Percentiles rank a stretch among this genome's conserved stretches.
phyloP scores from a whole-genome alignment of 345 rosid genomes.

The Brassica nigra region DNA sequence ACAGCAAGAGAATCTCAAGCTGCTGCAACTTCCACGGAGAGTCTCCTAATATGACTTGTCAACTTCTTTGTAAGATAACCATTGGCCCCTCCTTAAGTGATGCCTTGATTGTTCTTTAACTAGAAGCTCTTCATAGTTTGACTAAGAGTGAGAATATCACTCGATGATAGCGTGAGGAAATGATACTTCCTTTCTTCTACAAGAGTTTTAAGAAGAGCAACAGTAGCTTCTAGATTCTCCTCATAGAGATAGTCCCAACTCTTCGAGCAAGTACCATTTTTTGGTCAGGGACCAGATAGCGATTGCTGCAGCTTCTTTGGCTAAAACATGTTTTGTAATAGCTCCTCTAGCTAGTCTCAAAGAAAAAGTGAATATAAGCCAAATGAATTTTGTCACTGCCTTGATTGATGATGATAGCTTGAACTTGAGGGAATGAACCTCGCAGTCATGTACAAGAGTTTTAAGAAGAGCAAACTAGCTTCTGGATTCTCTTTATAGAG shows the following conservation, averaged over 20 bases:
- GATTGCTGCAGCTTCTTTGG: background rate
- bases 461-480: background rate
- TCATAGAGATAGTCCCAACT: background rate
- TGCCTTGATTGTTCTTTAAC: no score
- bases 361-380: background rate
- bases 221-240: background rate
- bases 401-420: background rate
- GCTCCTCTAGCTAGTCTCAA: background rate
- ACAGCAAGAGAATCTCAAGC: no score
- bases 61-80: no score
- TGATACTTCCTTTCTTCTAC: background rate
- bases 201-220: background rate
- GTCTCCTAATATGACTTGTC: no score
- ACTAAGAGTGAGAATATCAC: background rate
- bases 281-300: background rate
- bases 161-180: background rate
- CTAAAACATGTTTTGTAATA: background rate
- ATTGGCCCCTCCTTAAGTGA: no score
- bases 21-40: no score
- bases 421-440: background rate
- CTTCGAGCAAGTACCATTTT: background rate
- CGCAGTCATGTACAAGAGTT: background rate
- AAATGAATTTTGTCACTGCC: no score
- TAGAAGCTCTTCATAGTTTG: background rate
- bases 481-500: background rate